phyloP scores from a whole-genome alignment of 129 eudicot genomes.

The Artemisia annua region DNA sequence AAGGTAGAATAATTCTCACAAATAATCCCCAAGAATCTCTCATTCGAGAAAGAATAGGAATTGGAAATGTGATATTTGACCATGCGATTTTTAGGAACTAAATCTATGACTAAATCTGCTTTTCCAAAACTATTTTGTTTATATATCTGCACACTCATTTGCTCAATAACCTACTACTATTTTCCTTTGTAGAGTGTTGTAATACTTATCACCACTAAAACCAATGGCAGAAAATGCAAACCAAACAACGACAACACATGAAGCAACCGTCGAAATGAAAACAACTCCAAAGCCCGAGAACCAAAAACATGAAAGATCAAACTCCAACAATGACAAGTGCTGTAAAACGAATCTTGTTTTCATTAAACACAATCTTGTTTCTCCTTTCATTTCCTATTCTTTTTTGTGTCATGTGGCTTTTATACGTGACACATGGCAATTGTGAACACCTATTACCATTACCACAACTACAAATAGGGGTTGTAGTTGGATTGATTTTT shows the following conservation, averaged over 20 bases:
- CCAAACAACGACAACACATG: neutral
- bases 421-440: slow-evolving; percentile 31
- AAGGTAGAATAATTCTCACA: neutral
- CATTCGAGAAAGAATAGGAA: slow-evolving; percentile 22
- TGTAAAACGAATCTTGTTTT: slow-evolving; percentile 20
- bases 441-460: slow-evolving; percentile 43
- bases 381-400: slow-evolving; percentile 51
- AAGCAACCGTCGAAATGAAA: slow-evolving; percentile 1
- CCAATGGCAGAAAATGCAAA: slow-evolving; percentile 24
- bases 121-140: neutral
- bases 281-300: neutral
- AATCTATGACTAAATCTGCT: slow-evolving; percentile 23
- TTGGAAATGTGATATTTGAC: slow-evolving; percentile 12
- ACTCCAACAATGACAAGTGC: slow-evolving; percentile 1
- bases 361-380: slow-evolving; percentile 32
- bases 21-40: slow-evolving; percentile 9
- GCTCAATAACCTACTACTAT: neutral
- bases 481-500: slow-evolving; percentile 34
- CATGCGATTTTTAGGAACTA: neutral
- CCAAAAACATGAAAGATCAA: slow-evolving; percentile 4
- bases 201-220: neutral
- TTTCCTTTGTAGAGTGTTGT: neutral
- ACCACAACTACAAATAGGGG: slow-evolving; percentile 30
- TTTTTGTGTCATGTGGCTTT: slow-evolving; percentile 39
- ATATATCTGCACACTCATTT: neutral